Evolutionary conservation across 768 basidiomycete species (phyloP).

Genomic region (Xerocomellus dryophilus): DNA sequence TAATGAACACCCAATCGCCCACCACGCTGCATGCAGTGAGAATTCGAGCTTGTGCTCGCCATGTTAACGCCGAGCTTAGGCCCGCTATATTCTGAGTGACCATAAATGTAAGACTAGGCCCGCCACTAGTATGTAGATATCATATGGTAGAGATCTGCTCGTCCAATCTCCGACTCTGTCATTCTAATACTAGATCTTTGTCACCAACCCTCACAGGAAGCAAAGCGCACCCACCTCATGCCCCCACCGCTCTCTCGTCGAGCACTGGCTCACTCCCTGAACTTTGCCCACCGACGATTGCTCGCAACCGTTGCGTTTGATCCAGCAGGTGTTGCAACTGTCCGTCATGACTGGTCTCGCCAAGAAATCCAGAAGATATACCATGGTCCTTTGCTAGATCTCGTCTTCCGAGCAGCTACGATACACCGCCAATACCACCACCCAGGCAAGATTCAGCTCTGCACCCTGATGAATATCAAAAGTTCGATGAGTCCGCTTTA

Average conservation of each 20-base stretch:
- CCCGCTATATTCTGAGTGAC: background rate
- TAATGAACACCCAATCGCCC: constrained; percentile 21
- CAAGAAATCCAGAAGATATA: constrained; percentile 84
- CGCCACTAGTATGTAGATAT: too few relatives aligned
- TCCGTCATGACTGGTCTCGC: constrained; percentile 69
- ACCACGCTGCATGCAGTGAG: background rate
- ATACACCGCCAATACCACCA: constrained; percentile 87
- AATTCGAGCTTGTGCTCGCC: background rate
- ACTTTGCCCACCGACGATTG: constrained; percentile 37
- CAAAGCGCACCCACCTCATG: constrained; percentile 11
- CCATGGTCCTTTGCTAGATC: constrained; percentile 80
- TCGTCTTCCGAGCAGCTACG: constrained; percentile 81
- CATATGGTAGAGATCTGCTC: background rate
- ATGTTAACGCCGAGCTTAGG: background rate
- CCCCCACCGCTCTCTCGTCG: constrained; percentile 4
- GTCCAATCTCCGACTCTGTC: constrained; percentile 5
- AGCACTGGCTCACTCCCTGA: constrained; percentile 7
- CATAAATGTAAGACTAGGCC: constrained; percentile 5
- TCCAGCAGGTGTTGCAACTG: constrained; percentile 9
- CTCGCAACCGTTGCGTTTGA: constrained; percentile 55
- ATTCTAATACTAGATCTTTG: too few relatives aligned
- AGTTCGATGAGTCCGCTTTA: constrained; percentile 51
- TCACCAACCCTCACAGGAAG: background rate
- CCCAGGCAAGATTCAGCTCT: constrained; percentile 88
- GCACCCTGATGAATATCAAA: constrained; percentile 98